A percentile compares a stretch with the other conserved stretches of the same genome.
Conservation (phyloP, 441 rosid species). For the Viola pubescens region DNA sequence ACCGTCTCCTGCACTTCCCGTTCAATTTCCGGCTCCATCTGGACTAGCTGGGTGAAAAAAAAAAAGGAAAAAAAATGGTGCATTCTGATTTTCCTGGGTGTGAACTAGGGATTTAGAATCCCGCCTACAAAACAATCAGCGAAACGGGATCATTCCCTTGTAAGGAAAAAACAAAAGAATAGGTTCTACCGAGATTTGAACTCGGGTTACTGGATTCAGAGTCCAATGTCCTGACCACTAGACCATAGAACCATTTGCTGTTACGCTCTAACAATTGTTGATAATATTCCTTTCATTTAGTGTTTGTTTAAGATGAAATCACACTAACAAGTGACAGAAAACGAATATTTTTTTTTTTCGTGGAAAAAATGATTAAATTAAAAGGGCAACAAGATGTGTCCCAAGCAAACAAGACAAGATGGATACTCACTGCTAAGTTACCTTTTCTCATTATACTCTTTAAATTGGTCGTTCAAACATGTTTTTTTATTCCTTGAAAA, state of each 20-base stretch:
- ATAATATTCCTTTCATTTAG: too few species aligned
- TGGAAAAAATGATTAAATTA: too few species aligned
- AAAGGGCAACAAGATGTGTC: too few species aligned
- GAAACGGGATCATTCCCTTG: neutral
- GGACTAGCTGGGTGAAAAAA: neutral
- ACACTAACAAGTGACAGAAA: too few species aligned
- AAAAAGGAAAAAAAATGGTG: neutral
- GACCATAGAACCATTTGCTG: slow-evolving; percentile 28
- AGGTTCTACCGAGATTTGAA: slow-evolving; percentile 31
- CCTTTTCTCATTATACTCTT: neutral
- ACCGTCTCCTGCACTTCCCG: slow-evolving; percentile 51
- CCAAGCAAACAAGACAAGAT: too few species aligned
- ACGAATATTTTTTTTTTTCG: too few species aligned
- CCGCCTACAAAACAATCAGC: neutral
- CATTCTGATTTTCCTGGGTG: neutral
- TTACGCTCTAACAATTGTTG: too few species aligned
- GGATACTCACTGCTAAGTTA: too few species aligned
- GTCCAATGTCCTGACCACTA: slow-evolving; percentile 27
- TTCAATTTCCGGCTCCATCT: slow-evolving; percentile 30
- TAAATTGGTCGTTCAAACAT: too few species aligned
- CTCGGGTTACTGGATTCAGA: slow-evolving; percentile 30
- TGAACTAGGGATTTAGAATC: neutral
- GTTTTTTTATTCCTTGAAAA: too few species aligned
- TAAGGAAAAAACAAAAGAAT: neutral
- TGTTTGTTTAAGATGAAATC: too few species aligned